phyloP scores from a whole-genome alignment of 2,329 filamentous ascomycete species.

The Penicillium sp. region DNA sequence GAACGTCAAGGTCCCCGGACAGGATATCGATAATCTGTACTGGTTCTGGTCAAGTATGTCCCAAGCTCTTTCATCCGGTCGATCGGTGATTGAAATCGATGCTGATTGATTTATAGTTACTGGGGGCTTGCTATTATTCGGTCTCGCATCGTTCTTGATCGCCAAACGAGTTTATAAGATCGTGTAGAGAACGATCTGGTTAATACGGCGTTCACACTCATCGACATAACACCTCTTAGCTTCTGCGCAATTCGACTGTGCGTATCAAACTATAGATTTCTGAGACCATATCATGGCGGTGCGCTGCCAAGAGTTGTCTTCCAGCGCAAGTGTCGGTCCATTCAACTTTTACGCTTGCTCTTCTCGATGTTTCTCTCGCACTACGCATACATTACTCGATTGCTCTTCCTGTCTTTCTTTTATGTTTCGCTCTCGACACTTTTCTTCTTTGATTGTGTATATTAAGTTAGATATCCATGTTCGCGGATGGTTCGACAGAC shows the following conservation, averaged over 20 bases:
- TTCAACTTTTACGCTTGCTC: conserved; percentile 3
- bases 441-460: too few relatives aligned
- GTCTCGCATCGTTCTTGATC: conserved; percentile 69
- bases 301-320: too few relatives aligned
- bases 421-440: too few relatives aligned
- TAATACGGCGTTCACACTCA: too few relatives aligned
- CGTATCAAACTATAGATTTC: too few relatives aligned
- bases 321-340: too few relatives aligned
- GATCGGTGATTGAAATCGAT: background rate
- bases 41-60: conserved; percentile 63
- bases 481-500: too few relatives aligned
- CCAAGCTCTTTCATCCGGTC: conserved; percentile 1
- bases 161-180: conserved; percentile 81
- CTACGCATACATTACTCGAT: background rate
- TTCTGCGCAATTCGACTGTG: too few relatives aligned
- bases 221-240: too few relatives aligned
- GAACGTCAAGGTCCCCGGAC: conserved; percentile 95
- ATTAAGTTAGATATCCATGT: too few relatives aligned
- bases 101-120: conserved; percentile 47
- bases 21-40: conserved; percentile 68
- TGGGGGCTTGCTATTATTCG: conserved; percentile 70
- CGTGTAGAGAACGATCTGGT: conserved; percentile 44
- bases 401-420: too few relatives aligned
- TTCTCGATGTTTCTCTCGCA: conserved; percentile 4
- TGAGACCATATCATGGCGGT: too few relatives aligned